A percentile compares a stretch with the other conserved stretches of the same genome.
These are phyloP conservation scores for Fusarium dimerum DNA, from an alignment of 2,329 filamentous ascomycete genomes.

Conservation along the genomic window DNA sequence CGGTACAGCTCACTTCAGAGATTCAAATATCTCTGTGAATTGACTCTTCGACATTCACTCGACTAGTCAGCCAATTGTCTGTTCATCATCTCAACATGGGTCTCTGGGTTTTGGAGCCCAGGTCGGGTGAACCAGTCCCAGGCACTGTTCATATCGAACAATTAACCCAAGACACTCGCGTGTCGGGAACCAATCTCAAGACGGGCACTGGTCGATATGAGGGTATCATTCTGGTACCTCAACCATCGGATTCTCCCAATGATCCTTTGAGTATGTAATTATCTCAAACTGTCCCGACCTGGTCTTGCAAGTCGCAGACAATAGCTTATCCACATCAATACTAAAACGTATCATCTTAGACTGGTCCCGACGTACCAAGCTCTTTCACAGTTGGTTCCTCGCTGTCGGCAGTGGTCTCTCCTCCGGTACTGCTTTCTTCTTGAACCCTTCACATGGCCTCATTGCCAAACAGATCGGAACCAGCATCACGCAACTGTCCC, in stretches of 20 bases:
- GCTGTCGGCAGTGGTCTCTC: neutral
- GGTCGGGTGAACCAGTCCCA: neutral
- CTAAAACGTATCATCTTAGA: neutral
- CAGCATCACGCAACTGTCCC: neutral
- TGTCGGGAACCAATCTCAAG: neutral
- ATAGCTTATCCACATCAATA: neutral
- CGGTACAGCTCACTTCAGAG: no score
- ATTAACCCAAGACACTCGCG: neutral
- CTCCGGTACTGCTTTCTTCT: neutral
- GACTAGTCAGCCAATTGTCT: neutral
- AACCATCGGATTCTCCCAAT: neutral
- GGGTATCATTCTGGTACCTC: neutral
- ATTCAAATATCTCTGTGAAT: neutral
- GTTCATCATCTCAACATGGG: neutral
- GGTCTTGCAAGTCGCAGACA: neutral
- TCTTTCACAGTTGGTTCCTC: neutral
- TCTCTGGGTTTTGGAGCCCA: neutral
- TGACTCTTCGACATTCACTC: neutral
- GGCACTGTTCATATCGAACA: neutral
- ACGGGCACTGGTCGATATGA: neutral
- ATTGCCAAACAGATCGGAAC: neutral
- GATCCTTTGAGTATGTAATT: neutral
- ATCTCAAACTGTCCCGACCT: neutral
- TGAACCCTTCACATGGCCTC: neutral
- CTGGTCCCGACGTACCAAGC: neutral